A percentile compares a stretch with the other conserved stretches of the same genome.
Conservation (phyloP, 2,329 filamentous ascomycete genomes). For the Aspergillus glaucus region DNA sequence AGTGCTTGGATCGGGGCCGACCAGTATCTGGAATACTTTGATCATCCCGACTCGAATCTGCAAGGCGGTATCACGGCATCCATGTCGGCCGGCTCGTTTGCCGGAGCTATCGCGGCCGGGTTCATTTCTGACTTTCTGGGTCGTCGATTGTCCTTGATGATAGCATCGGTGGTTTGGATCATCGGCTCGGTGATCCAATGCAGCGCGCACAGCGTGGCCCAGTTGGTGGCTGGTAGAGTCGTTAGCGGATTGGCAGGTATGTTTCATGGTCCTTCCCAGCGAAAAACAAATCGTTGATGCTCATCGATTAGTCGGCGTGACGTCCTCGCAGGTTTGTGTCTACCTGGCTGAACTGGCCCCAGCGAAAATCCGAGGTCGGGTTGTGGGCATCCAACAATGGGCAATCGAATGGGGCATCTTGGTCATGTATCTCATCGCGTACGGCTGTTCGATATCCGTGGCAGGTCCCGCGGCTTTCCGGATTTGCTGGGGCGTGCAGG, state of each 20-base stretch:
- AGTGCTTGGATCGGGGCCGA: slow-evolving; percentile 44
- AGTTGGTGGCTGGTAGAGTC: slow-evolving; percentile 46
- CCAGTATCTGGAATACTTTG: slow-evolving; percentile 52
- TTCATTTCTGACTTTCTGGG: slow-evolving; percentile 31
- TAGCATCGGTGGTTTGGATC: slow-evolving; percentile 28
- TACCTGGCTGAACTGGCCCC: slow-evolving; percentile 41
- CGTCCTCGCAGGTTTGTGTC: slow-evolving; percentile 39
- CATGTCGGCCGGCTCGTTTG: slow-evolving; percentile 65
- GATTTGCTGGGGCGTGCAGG: slow-evolving; percentile 59
- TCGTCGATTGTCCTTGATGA: slow-evolving; percentile 37
- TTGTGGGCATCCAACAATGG: slow-evolving; percentile 43
- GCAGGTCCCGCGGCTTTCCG: slow-evolving; percentile 46
- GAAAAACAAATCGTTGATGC: neutral
- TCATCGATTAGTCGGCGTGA: slow-evolving; percentile 30
- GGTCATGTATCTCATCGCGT: slow-evolving; percentile 40
- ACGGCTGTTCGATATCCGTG: slow-evolving; percentile 30
- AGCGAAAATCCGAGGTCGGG: slow-evolving; percentile 35
- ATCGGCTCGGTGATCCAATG: slow-evolving; percentile 29
- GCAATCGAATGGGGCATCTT: slow-evolving; percentile 40
- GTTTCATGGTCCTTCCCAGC: neutral
- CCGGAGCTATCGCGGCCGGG: slow-evolving; percentile 49
- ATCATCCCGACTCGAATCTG: slow-evolving; percentile 36
- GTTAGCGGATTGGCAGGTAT: slow-evolving; percentile 32
- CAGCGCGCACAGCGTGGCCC: slow-evolving; percentile 25
- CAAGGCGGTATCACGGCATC: slow-evolving; percentile 55